Conservation (phyloP, 306 rosid species). For the Vicia faba region DNA sequence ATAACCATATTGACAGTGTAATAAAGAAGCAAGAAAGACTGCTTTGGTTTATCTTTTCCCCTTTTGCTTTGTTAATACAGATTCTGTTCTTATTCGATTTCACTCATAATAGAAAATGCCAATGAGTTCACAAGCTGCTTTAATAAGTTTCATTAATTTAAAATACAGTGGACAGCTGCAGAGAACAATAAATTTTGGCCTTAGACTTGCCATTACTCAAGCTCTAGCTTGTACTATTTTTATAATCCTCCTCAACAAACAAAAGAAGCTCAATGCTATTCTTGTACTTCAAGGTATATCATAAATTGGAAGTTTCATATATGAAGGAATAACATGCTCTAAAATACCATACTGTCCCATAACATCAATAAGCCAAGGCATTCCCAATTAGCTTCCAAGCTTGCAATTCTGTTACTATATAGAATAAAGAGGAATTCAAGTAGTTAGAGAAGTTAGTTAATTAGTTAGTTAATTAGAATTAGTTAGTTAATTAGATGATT, state of each 20-base stretch:
- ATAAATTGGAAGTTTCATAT: constrained; percentile 83
- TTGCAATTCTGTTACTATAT: not conserved
- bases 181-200: constrained; percentile 9
- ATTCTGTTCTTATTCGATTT: not conserved
- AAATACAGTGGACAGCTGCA: not conserved
- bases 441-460: not conserved
- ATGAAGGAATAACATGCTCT: constrained; percentile 84
- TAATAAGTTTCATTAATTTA: not conserved
- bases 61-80: not conserved
- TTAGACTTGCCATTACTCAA: constrained; percentile 59
- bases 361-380: constrained; percentile 75
- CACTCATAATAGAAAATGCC: not conserved
- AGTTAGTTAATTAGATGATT: not conserved
- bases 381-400: constrained; percentile 84
- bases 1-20: not conserved
- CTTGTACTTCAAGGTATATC: constrained; percentile 66
- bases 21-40: not conserved
- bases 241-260: constrained; percentile 70
- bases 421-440: not conserved
- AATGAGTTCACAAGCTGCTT: not conserved
- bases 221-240: constrained; percentile 61
- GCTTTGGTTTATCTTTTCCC: not conserved
- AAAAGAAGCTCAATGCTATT: constrained; percentile 70
- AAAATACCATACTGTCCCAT: constrained; percentile 84
- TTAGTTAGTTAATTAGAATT: not conserved